Base-by-base conservation (phyloP, 2,329 filamentous ascomycete genomes). In the Alternaria panax region DNA sequence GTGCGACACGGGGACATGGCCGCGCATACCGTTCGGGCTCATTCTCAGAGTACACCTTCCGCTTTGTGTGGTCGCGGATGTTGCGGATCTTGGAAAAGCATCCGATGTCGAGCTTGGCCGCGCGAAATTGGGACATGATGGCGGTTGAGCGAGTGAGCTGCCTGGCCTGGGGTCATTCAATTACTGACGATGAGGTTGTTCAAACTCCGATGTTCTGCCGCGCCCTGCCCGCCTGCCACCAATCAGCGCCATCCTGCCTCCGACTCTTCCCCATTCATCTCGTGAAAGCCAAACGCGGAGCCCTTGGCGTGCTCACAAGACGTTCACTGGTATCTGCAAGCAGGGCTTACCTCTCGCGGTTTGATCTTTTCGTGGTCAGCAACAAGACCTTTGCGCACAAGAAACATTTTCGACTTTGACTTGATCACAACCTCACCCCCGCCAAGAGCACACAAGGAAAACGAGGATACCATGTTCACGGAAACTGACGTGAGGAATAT, bases 1-100 rank as follows among this genome's bases (percentile, higher is more conserved):
- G 56, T 30, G 5, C 25, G 50, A 45, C 34, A 48, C 27, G 42
- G 53, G 55, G 34, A n/a, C 25, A 24, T 51, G 67, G 60, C 38
- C 25, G 53, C 43, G 66, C 76, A 64, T 83, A 96, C 93, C 94
- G 90, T 81, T 97, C 91, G 5, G 93, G 88, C 83, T 99, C 95
- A 75, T 90, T 84, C 77, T 92, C 85, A 75, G 90, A 91, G 74
- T 93, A 97, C 59, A 93, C 92, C 82, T 96, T 94, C 73, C 95
- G 91, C 87, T 98, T 99, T 55, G 93, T 93, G 82, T 98, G 92
- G 80, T 99, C 95, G 72, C 95, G 92, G 77, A 99, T 90, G 68
- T 92, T 87, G 68, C 90, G 90, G 78, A 90, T 87, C 76, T 97
- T 97, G 81, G 96, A 80, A 76, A 91, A 97, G 77, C 92, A 92